Percentiles rank a stretch among this genome's conserved stretches.
phyloP scores from a whole-genome alignment of 768 basidiomycete species.

The Boletus sp. region DNA sequence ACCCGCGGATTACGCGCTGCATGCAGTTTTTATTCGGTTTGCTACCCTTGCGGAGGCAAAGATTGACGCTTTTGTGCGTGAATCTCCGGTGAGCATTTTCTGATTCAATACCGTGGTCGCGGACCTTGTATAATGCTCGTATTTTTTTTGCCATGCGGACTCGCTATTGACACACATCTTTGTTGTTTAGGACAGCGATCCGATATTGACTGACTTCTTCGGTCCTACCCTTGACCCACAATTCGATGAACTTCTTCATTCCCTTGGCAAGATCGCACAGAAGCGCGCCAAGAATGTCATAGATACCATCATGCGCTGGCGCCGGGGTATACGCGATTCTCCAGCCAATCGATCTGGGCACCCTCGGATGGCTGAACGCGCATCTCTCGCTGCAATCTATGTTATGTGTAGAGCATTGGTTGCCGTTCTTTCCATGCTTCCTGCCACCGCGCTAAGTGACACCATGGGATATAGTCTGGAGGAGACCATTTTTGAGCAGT shows the following conservation, averaged over 20 bases:
- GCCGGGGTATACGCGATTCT: constrained; percentile 68
- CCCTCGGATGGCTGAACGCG: constrained; percentile 51
- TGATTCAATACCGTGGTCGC: background rate
- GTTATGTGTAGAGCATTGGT: constrained; percentile 88
- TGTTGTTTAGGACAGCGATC: constrained; percentile 59
- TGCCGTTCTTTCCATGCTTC: constrained; percentile 65
- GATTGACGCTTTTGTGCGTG: constrained; percentile 69
- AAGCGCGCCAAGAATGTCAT: constrained; percentile 81
- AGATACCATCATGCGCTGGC: constrained; percentile 86
- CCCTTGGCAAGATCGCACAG: constrained; percentile 81
- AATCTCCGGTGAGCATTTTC: constrained; percentile 54
- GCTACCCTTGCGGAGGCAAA: constrained; percentile 76
- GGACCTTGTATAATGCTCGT: background rate
- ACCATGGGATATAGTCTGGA: constrained; percentile 77
- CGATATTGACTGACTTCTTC: constrained; percentile 60
- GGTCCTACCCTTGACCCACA: constrained; percentile 70
- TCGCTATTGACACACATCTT: background rate
- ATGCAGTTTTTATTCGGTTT: constrained; percentile 85
- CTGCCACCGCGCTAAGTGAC: constrained; percentile 77
- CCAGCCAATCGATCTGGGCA: constrained; percentile 35
- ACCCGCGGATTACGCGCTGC: constrained; percentile 84
- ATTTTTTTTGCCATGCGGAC: background rate
- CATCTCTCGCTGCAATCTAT: constrained; percentile 81
- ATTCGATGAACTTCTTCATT: constrained; percentile 83
- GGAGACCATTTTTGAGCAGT: constrained; percentile 84